phyloP scores from a whole-genome alignment of 345 rosid genomes.

The Alliaria petiolata region DNA sequence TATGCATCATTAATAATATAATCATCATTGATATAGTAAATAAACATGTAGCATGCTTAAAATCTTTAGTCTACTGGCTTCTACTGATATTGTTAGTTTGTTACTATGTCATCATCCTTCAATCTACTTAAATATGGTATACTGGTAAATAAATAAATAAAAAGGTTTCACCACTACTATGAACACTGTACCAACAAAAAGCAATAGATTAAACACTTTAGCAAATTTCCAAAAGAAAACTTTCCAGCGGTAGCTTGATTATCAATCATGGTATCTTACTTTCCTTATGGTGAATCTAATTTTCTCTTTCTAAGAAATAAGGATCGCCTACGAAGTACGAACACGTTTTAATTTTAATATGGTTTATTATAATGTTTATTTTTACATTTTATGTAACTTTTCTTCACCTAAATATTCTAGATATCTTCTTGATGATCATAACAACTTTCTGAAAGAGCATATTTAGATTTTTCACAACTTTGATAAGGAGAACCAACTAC shows the following conservation, averaged over 20 bases:
- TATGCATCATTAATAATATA: too few relatives aligned
- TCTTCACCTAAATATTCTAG: neutral
- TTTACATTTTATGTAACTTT: neutral
- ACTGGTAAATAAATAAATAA: too few relatives aligned
- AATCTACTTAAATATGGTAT: neutral
- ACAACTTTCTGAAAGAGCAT: neutral
- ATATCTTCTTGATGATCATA: neutral
- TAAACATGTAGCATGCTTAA: too few relatives aligned
- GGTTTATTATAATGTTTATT: neutral
- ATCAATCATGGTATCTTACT: slow-evolving; percentile 26
- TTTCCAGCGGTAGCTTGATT: slow-evolving; percentile 22
- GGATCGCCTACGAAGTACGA: neutral
- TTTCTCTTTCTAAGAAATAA: neutral
- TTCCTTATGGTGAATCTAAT: slow-evolving; percentile 9
- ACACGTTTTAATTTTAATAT: neutral
- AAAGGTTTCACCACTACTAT: too few relatives aligned
- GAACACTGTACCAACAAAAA: too few relatives aligned
- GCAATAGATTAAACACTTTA: neutral
- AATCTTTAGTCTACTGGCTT: too few relatives aligned
- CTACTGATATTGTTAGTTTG: too few relatives aligned
- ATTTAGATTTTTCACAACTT: neutral
- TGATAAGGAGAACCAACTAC: slow-evolving; percentile 1
- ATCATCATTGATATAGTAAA: too few relatives aligned
- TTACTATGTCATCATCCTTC: too few relatives aligned
- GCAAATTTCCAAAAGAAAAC: slow-evolving; percentile 19